Evolutionary conservation across 176 grass and related monocot genomes (phyloP), one percentile per base, ranked within the genome.

Genomic region (Oryza australiensis): DNA sequence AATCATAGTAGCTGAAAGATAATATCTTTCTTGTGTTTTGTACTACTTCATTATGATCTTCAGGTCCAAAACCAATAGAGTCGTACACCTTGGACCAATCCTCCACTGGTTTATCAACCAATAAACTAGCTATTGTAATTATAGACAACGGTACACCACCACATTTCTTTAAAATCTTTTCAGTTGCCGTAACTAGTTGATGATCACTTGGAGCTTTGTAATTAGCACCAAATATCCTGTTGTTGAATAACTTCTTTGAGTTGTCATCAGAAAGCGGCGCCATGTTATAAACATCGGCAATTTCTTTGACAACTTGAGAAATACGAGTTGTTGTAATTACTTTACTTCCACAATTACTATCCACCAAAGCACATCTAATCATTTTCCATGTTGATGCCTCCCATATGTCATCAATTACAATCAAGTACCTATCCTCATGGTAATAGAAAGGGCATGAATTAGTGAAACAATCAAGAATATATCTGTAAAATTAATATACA

Each of bases 361-460:
- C 14, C 3, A 49, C 12, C 37, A 85, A 79, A 70, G 74, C 63
- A 26, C 29, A 42, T 40, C 29, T 79, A 5, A 85, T 29, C 0
- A 60, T 22, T 22, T 69, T 18, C 83, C 74, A 79, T 78, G 29
- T 22, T 40, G 16, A 2, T 40, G 23, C 28, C 3, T 81, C 66
- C 78, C 78, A 81, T 40, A 79, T 32, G 16, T 85, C 83, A 79
- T 85, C 74, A 43, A 85, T 62, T 8, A 82, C 43, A 15, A 82
- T 71, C 1, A 77, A 32, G 2, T 75, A 75, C 48, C 48, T 49
- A 49, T 49, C 12, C 15, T 5, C 14, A 18, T 18, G 14, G 46
- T 5, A 18, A 49, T 49, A 18, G 5, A 16, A 18, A 3, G 2
- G 26, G 5, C 1, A 18, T 48, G 5, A 7, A 73, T 74, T 22